A percentile compares a stretch with the other conserved stretches of the same genome.
phyloP scores from a whole-genome alignment of 495 filamentous ascomycete genomes.

The Daldinia loculata region DNA sequence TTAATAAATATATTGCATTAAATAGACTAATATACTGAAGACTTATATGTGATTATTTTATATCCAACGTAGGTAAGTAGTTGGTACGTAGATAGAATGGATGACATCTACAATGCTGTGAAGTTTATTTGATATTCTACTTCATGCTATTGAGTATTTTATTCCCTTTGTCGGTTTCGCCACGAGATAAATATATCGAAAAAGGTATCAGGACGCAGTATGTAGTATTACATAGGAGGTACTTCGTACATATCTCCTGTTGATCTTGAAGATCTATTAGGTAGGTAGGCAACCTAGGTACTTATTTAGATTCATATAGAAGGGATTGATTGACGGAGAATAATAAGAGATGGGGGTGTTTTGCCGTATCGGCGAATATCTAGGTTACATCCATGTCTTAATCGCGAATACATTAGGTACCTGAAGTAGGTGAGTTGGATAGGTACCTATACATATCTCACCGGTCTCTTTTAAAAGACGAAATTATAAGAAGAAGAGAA shows the following conservation, averaged over 20 bases:
- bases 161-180: too few relatives aligned
- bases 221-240: not conserved
- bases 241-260: not conserved
- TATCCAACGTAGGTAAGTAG: too few relatives aligned
- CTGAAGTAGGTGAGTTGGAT: not conserved
- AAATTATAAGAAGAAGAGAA: not conserved
- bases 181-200: too few relatives aligned
- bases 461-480: not conserved
- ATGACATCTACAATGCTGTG: too few relatives aligned
- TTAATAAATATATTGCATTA: not conserved
- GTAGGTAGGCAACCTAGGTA: not conserved
- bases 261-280: not conserved
- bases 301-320: not conserved
- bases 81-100: too few relatives aligned
- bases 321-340: not conserved
- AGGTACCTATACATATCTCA: not conserved
- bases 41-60: too few relatives aligned
- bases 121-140: too few relatives aligned
- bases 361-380: slow-evolving; percentile 14
- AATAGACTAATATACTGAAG: too few relatives aligned
- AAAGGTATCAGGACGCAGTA: not conserved
- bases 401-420: too few relatives aligned
- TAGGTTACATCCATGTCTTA: not conserved
- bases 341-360: not conserved
- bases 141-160: too few relatives aligned